Conservation (phyloP, 805 yeast genomes). For the Saccharomycopsis olivae region DNA sequence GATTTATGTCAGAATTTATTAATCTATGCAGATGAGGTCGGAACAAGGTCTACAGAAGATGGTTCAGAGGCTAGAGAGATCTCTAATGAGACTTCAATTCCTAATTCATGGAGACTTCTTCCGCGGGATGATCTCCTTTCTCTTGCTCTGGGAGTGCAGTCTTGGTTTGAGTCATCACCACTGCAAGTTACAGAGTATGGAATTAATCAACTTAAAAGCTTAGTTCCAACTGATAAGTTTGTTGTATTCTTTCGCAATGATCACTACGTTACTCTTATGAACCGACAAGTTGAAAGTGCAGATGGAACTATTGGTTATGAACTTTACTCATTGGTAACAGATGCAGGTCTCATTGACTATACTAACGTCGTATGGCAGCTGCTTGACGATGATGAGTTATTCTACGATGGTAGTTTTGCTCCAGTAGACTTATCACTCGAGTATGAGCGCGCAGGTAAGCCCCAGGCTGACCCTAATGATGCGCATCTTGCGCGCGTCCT, state of each 20-base stretch:
- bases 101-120: no score
- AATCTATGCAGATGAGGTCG: conserved; percentile 38
- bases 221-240: no score
- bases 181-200: no score
- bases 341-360: conserved; percentile 45
- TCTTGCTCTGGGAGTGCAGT: no score
- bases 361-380: conserved; percentile 73
- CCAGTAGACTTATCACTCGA: conserved; percentile 30
- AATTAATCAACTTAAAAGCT: no score
- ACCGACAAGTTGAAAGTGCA: conserved; percentile 20
- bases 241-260: conserved; percentile 81
- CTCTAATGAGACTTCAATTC: no score
- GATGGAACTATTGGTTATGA: conserved; percentile 31
- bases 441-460: no score
- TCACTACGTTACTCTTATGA: conserved; percentile 66
- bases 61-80: no score
- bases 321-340: conserved; percentile 63
- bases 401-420: conserved; percentile 55
- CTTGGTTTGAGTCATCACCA: no score
- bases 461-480: conserved; percentile 26
- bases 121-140: no score
- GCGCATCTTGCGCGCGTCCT: conserved; percentile 33
- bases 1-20: conserved; percentile 53
- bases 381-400: conserved; percentile 53
- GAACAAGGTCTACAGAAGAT: no score